These are phyloP conservation scores for Colletotrichum scovillei DNA, from an alignment of 2,329 filamentous ascomycete genomes.

Conservation along the genomic window DNA sequence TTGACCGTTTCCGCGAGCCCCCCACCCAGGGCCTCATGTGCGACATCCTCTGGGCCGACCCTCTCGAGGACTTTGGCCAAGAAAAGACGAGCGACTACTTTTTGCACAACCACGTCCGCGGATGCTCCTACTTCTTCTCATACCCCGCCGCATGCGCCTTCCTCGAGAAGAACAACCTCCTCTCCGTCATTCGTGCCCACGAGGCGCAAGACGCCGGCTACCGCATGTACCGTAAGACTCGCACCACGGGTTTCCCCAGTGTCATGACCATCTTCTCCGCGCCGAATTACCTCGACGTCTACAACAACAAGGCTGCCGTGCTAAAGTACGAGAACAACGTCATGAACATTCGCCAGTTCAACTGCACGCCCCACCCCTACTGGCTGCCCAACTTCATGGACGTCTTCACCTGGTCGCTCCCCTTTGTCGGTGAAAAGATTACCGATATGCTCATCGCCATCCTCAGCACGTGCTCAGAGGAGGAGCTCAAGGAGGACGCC, in stretches of 20 bases:
- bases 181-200: conserved; percentile 97
- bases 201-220: conserved; percentile 99
- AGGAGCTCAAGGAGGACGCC: conserved; percentile 92
- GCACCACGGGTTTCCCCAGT: conserved; percentile 97
- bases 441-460: conserved; percentile 99
- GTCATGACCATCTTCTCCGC: conserved; percentile 99
- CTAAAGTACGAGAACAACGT: conserved; percentile 99
- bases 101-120: conserved; percentile 96
- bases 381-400: conserved; percentile 99
- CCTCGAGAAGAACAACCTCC: conserved; percentile 97
- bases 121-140: conserved; percentile 99
- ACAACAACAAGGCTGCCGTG: conserved; percentile 99
- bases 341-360: conserved; percentile 99
- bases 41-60: conserved; percentile 98
- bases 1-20: conserved; percentile 97
- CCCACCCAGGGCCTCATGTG: conserved; percentile 99
- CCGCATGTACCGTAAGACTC: conserved; percentile 98
- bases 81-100: conserved; percentile 99
- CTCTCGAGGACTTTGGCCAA: conserved; percentile 97
- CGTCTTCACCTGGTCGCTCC: conserved; percentile 99
- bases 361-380: conserved; percentile 98
- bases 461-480: conserved; percentile 98
- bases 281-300: conserved; percentile 98
- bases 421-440: conserved; percentile 98
- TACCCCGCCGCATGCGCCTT: conserved; percentile 98